A percentile compares a stretch with the other conserved stretches of the same genome.
These are phyloP conservation scores for Aspergillus saccharolyticus DNA, from an alignment of 495 filamentous ascomycete genomes.

Conservation along the genomic window DNA sequence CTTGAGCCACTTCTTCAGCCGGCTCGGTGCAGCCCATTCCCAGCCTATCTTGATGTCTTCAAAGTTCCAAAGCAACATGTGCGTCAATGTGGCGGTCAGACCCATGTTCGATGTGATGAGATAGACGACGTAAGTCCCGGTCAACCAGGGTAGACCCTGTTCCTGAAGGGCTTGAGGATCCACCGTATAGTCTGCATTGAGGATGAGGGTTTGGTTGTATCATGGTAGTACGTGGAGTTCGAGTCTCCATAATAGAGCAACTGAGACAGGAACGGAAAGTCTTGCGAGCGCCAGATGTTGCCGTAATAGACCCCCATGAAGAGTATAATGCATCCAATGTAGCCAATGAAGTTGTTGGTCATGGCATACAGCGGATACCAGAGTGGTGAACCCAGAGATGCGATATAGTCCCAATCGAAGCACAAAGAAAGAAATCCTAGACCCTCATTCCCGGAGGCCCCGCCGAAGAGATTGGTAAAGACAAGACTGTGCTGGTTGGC, in stretches of 20 bases:
- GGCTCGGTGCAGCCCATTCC: background rate
- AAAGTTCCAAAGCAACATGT: constrained; percentile 1
- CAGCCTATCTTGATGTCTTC: constrained; percentile 3
- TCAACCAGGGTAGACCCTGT: constrained; percentile 3
- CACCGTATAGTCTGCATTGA: background rate
- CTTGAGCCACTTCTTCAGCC: constrained; percentile 3
- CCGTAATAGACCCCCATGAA: constrained; percentile 3
- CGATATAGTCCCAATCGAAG: constrained; percentile 4
- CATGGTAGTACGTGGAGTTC: background rate
- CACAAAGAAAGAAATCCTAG: background rate
- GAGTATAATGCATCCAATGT: background rate
- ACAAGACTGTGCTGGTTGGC: constrained; percentile 2
- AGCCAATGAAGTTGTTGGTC: constrained; percentile 5
- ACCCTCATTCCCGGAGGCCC: constrained; percentile 1
- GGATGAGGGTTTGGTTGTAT: constrained; percentile 3
- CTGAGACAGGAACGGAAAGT: constrained; percentile 2
- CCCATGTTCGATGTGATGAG: constrained; percentile 6
- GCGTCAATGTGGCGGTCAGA: background rate
- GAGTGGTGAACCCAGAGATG: constrained; percentile 1
- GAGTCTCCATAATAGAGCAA: constrained; percentile 4
- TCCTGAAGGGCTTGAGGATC: constrained; percentile 1
- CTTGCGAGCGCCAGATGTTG: constrained; percentile 3
- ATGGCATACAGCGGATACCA: constrained; percentile 1
- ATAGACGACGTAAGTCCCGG: background rate
- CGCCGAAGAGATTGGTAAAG: constrained; percentile 3